phyloP scores from a whole-genome alignment of 2,329 filamentous ascomycete species.

The Fusarium metavorans region DNA sequence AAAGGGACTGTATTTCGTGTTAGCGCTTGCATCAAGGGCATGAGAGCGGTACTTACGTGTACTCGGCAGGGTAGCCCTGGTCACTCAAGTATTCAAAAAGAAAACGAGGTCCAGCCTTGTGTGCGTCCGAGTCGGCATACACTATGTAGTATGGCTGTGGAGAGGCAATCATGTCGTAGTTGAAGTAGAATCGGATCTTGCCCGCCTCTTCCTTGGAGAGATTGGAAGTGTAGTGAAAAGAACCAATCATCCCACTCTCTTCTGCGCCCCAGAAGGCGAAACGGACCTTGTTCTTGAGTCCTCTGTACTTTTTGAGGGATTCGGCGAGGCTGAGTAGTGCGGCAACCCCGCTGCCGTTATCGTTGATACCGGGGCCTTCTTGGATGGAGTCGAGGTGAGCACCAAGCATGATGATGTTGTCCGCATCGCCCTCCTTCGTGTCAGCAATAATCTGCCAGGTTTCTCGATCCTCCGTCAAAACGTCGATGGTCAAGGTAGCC shows the following conservation, averaged over 20 bases:
- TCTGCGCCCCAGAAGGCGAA: conserved; percentile 57
- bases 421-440: conserved; percentile 53
- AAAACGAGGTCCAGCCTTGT: conserved; percentile 49
- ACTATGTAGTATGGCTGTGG: conserved; percentile 52
- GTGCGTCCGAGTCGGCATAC: conserved; percentile 54
- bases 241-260: conserved; percentile 57
- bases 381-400: conserved; percentile 55
- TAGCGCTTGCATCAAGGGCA: background rate
- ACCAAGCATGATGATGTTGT: conserved; percentile 55
- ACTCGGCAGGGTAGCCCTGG: conserved; percentile 47
- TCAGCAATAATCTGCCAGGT: conserved; percentile 56
- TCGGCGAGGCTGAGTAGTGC: conserved; percentile 51
- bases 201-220: conserved; percentile 53
- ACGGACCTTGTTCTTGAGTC: conserved; percentile 54
- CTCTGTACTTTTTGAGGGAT: conserved; percentile 50
- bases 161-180: conserved; percentile 77
- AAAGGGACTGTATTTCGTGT: conserved; percentile 45
- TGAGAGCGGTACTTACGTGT: background rate
- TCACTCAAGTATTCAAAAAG: conserved; percentile 49
- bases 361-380: conserved; percentile 55
- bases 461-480: conserved; percentile 51
- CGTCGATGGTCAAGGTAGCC: conserved; percentile 50
- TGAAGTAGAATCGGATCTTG: conserved; percentile 74
- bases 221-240: conserved; percentile 51
- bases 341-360: conserved; percentile 53